phyloP scores from a whole-genome alignment of 495 filamentous ascomycete genomes.

The Corynascus novoguineensis region DNA sequence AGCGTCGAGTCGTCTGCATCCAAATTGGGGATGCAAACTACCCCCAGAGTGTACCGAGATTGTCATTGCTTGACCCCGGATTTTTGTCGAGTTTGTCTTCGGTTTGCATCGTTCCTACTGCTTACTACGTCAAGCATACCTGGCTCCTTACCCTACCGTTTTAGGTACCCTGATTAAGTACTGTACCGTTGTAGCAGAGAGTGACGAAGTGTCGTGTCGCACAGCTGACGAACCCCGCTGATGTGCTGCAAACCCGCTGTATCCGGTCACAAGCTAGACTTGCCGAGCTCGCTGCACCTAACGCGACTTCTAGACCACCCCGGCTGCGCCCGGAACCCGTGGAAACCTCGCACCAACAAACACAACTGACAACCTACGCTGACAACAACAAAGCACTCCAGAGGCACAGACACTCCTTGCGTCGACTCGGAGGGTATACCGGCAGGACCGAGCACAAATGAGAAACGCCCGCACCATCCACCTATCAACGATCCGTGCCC shows the following conservation, averaged over 20 bases:
- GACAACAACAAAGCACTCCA: neutral
- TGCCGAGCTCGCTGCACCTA: neutral
- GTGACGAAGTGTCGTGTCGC: slow-evolving; percentile 6
- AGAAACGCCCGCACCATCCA: neutral
- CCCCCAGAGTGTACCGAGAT: too few species aligned
- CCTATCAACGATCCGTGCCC: neutral
- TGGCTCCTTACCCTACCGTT: too few species aligned
- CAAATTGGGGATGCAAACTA: too few species aligned
- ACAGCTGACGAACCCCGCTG: slow-evolving; percentile 9
- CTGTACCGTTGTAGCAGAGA: slow-evolving; percentile 3
- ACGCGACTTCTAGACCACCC: neutral
- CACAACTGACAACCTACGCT: too few species aligned
- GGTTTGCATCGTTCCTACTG: too few species aligned
- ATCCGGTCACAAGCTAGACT: slow-evolving; percentile 8
- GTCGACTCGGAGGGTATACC: neutral
- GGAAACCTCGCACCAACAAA: neutral
- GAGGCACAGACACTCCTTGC: neutral
- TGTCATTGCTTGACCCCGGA: too few species aligned
- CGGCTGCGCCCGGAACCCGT: neutral
- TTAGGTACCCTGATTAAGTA: too few species aligned
- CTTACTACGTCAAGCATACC: too few species aligned
- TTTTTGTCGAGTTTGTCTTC: too few species aligned
- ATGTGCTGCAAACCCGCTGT: slow-evolving; percentile 8
- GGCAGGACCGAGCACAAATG: neutral
- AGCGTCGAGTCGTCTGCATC: too few species aligned